A percentile compares a stretch with the other conserved stretches of the same genome.
Conservation (phyloP, 2,329 filamentous ascomycete species). For the Arthrobotrys entomopaga region DNA sequence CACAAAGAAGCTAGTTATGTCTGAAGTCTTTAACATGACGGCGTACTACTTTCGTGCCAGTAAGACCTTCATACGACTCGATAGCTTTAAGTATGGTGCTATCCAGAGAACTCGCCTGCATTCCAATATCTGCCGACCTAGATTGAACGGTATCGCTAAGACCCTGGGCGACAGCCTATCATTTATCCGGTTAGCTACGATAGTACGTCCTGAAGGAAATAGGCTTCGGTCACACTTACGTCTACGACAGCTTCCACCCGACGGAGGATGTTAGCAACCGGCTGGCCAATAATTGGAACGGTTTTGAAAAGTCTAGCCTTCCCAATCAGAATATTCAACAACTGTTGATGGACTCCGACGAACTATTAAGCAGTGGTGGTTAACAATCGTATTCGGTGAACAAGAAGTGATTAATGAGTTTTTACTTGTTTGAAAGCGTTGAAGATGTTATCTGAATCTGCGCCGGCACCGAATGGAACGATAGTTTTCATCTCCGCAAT, state of each 20-base stretch:
- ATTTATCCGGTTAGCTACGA: neutral
- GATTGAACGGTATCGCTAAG: slow-evolving; percentile 7
- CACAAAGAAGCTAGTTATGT: too few relatives aligned
- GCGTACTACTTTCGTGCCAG: neutral
- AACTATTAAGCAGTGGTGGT: slow-evolving; percentile 56
- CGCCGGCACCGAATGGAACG: slow-evolving; percentile 30
- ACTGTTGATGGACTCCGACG: slow-evolving; percentile 59
- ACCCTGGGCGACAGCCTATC: slow-evolving; percentile 19
- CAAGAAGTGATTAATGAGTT: neutral
- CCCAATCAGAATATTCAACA: slow-evolving; percentile 61
- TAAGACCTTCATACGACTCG: slow-evolving; percentile 4
- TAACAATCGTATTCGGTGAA: too few relatives aligned
- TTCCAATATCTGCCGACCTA: neutral
- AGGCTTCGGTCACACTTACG: slow-evolving; percentile 55
- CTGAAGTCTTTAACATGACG: slow-evolving; percentile 2
- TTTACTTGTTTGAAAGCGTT: slow-evolving; percentile 59
- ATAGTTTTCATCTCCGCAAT: slow-evolving; percentile 56
- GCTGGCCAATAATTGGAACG: slow-evolving; percentile 59
- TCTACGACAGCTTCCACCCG: slow-evolving; percentile 58
- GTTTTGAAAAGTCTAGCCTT: slow-evolving; percentile 60
- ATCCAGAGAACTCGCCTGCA: neutral
- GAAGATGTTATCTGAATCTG: slow-evolving; percentile 56
- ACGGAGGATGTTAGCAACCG: slow-evolving; percentile 59
- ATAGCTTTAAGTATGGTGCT: slow-evolving; percentile 4
- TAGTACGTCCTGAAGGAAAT: neutral